Base-by-base conservation (phyloP, 495 filamentous ascomycete species). In the Annulohypoxylon nitens region DNA sequence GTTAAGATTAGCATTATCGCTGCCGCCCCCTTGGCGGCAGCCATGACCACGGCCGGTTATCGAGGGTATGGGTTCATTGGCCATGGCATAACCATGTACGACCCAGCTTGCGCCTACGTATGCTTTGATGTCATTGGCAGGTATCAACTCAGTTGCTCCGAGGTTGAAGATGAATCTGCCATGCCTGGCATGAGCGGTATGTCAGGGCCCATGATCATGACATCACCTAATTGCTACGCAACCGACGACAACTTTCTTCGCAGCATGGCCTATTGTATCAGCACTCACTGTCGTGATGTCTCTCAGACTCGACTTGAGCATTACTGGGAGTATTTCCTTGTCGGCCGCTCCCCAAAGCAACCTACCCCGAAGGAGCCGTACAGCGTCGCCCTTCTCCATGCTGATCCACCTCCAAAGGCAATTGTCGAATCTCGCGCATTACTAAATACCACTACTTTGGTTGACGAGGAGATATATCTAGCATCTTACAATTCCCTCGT, bases 181-280 rank as follows among this genome's bases (percentile, higher is more conserved):
- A 77, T 71, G 50, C 47, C 30, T 23, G 47, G 55, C 12, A 54
- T 60, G 54, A 64, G 53, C 41, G 70, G 30, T 36, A 73, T 43
- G 72, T 43, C 30, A 30, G 57, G 51, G 54, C 50, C 18, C 9
- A 67, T 11, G n/a, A 60, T 64, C 25, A 64, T 59, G 33, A 83
- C 81, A 16, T 70, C 75, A 2, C 69, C 75, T 7, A 67, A 77
- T n/a, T 84, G 82, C 63, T 77, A 78, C 18, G 81, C 82, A 11
- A 67, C 50, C 9, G 75, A 83, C 65, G 70, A 75, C 18, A 64
- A 67, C n/a, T 84, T 66, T 50, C 81, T 83, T 20, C 67, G 50
- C 1, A 84, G 78, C 10, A 59, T 83, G 11, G 81, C 80, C 8
- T 83, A 76, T n/a, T 84, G 82, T 57, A 81, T 84, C 47, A 61